phyloP scores from a whole-genome alignment of 345 rosid species.

The Moringa oleifera region DNA sequence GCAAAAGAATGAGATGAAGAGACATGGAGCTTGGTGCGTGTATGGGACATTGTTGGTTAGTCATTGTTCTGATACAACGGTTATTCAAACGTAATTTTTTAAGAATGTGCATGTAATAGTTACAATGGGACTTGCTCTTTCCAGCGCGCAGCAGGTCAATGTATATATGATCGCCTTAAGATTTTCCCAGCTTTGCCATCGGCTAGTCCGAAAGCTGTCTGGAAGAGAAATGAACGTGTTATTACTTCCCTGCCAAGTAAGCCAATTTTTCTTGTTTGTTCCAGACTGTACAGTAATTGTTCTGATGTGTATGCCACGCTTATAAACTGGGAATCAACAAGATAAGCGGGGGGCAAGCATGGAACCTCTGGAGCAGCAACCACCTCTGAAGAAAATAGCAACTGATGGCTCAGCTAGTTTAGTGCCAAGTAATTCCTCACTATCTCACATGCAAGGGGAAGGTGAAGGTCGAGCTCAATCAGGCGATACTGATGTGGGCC shows the following conservation, averaged over 20 bases:
- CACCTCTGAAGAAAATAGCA: constrained; percentile 47
- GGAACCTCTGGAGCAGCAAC: constrained; percentile 38
- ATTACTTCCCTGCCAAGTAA: constrained; percentile 12
- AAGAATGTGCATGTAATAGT: not conserved
- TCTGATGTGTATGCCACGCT: too few species aligned
- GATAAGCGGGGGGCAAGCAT: constrained; percentile 51
- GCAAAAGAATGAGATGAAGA: constrained; percentile 84
- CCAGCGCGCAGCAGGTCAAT: constrained; percentile 77
- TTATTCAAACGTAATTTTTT: not conserved
- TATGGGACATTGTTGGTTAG: constrained; percentile 84
- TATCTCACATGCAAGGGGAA: constrained; percentile 40
- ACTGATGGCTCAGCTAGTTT: constrained; percentile 42
- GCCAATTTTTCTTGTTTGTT: too few species aligned
- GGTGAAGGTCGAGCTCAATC: constrained; percentile 22
- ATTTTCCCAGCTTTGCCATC: constrained; percentile 63
- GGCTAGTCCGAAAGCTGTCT: constrained; percentile 32
- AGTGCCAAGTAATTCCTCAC: constrained; percentile 20
- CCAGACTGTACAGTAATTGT: too few species aligned
- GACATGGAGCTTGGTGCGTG: constrained; percentile 90
- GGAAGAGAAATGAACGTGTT: constrained; percentile 47
- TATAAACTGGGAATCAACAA: constrained; percentile 12
- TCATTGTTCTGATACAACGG: constrained; percentile 9
- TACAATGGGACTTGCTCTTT: constrained; percentile 8
- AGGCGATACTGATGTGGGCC: constrained; percentile 29
- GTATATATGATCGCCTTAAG: constrained; percentile 62